Conservation (phyloP, 2,329 filamentous ascomycete genomes). For the Tolypocladium pustulatum region DNA sequence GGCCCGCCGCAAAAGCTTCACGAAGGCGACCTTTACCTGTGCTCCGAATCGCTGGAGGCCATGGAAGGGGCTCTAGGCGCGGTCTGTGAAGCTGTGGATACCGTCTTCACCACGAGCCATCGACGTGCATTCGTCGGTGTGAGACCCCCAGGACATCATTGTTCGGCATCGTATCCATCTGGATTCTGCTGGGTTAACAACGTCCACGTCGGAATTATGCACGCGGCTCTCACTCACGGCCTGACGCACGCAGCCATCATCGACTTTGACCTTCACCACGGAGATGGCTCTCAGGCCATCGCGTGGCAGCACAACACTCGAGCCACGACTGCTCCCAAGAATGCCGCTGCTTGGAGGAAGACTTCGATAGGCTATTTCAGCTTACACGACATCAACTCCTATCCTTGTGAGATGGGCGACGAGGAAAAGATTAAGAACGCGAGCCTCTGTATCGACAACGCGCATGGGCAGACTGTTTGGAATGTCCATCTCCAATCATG, state of each 20-base stretch:
- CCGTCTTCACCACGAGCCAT: conserved; percentile 59
- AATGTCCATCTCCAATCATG: conserved; percentile 89
- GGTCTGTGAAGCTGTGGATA: conserved; percentile 85
- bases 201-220: conserved; percentile 90
- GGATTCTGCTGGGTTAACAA: conserved; percentile 99
- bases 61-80: conserved; percentile 88
- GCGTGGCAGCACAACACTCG: conserved; percentile 82
- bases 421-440: conserved; percentile 88
- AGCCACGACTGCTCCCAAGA: conserved; percentile 51
- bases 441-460: conserved; percentile 87
- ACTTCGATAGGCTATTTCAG: conserved; percentile 92
- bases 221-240: conserved; percentile 73
- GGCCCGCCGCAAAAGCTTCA: conserved; percentile 53
- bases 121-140: conserved; percentile 84
- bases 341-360: conserved; percentile 67
- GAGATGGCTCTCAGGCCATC: conserved; percentile 91
- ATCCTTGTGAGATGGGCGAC: conserved; percentile 91
- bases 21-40: conserved; percentile 85
- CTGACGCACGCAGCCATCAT: conserved; percentile 90
- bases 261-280: conserved; percentile 86
- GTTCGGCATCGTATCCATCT: conserved; percentile 77
- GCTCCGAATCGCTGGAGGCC: conserved; percentile 72
- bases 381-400: conserved; percentile 96
- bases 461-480: conserved; percentile 90
- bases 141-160: conserved; percentile 90